Evolutionary conservation across 768 basidiomycete genomes (phyloP), one percentile per base, ranked within the genome.

Genomic region (Dendrothele bispora): DNA sequence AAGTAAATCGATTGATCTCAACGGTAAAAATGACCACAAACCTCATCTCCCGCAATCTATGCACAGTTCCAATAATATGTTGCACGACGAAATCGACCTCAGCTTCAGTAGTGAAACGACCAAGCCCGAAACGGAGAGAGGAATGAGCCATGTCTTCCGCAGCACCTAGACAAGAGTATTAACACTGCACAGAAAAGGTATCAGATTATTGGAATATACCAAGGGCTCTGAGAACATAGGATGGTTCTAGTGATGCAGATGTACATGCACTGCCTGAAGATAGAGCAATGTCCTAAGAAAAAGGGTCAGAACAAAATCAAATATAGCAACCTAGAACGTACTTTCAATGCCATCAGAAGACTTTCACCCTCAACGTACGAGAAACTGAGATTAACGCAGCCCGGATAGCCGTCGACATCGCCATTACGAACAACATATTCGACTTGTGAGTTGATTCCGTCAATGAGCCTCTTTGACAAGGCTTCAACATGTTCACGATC

Each of bases 61-160:
- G 80, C 11, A 98, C 97, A n/a, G 89, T 89, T 25, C 77, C 74
- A 17, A 95, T 82, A 43, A 98, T 92, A 60, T 91, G 86, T 54
- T 82, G 77, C 30, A 95, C 79, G 40, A 99, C 95, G 55, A 90
- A 93, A 65, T 99, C 97, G 49, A 99, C 79, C 70, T 99, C 97
- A 3, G 86, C 91, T 63, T 98, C 94, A 2, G 97, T 99, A 15
- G 95, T 98, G 68, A 99, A 99, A 18, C 97, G 84, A 21, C 97
- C 97, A 51, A 99, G 88, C 38, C 97, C 97, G 66, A 99, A 99
- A 21, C 97, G 88, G 46, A 99, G 77, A 15, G 93, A 95, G 15
- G 94, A 97, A 64, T 99, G 97, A 0, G 97, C 97, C 94, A 98
- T 97, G 60, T 98, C 97, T 64, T 99, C 97, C 22, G 94, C 93